phyloP scores from a whole-genome alignment of 345 rosid genomes.

The Ailanthus altissimus region DNA sequence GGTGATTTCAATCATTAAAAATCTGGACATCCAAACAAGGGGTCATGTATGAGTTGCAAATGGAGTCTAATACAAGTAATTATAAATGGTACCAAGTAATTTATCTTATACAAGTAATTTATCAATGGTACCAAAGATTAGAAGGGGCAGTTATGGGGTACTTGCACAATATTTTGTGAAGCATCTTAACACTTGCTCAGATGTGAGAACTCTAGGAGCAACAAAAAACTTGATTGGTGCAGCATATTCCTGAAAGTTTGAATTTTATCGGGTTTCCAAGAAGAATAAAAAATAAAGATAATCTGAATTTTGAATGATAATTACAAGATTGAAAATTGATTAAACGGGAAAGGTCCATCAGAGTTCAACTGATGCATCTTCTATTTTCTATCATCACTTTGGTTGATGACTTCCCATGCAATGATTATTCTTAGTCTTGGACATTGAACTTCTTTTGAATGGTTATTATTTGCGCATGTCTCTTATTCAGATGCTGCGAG shows the following conservation, averaged over 20 bases:
- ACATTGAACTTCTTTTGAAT: neutral
- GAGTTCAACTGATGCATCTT: neutral
- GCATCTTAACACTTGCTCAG: neutral
- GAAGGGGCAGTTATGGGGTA: neutral
- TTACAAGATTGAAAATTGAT: neutral
- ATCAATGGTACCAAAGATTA: neutral
- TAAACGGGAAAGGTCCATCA: neutral
- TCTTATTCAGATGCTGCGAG: slow-evolving; percentile 62
- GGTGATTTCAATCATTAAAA: neutral
- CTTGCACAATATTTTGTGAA: neutral
- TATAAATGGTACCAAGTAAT: neutral
- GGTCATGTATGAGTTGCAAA: neutral
- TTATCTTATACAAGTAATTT: neutral
- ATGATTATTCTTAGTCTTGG: neutral
- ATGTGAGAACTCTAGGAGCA: neutral
- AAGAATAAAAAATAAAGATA: neutral
- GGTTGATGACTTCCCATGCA: neutral
- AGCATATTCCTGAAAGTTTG: neutral
- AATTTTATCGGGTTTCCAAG: neutral
- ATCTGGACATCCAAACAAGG: neutral
- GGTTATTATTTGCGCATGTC: neutral
- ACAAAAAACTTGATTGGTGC: neutral
- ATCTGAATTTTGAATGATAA: neutral
- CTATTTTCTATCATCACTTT: neutral
- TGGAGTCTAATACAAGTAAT: neutral